Base-by-base conservation (phyloP, 331 rosid genomes). In the Rhamnella rubrinervis region DNA sequence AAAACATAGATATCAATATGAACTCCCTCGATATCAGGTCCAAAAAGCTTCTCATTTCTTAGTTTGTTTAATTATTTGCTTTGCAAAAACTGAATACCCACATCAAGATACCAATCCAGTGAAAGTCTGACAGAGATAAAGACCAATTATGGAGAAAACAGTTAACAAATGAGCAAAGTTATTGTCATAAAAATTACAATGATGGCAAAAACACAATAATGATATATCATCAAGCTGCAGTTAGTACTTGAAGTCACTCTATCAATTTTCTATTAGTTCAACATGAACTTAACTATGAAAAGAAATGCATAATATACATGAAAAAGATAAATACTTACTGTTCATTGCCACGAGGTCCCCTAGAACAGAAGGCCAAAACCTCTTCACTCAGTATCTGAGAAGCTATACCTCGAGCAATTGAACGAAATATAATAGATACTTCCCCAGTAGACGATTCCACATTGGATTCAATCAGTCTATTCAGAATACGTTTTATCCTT, bases 341-440 rank as follows among this genome's bases (percentile, higher is more conserved):
- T 88, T 93, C 85, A 85, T 92, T 89, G 67, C 96, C 92, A 57
- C 92, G 96, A 19, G 96, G 96, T 7, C 92, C 92, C 0, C 85
- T 73, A 68, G 87, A 74, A 81, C 96, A 93, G 23, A 92, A 88
- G 70, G 96, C 85, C 69, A 93, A 78, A 63, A 89, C 72, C 83
- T 90, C 98, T 75, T 87, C 89, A 21, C 85, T 78, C 59, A 90
- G 75, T 65, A 90, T 88, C 62, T 85, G 87, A 57, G 98, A 84
- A 71, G 96, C 83, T 67, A 84, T 77, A 71, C 78, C 68, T 3
- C 96, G 91, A 58, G 93, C 75, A 71, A 83, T 77, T 56, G 95
- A 80, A 76, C 78, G 90, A 78, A 86, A 80, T 26, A 88, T 72
- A 39, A 31, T 62, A 40, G 95, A 89, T 72, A 88, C 75, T 19